Evolutionary conservation across 78 protist genomes (phyloP), one percentile per base, ranked within the genome.

Genomic region (Speleostelium caveatum): DNA sequence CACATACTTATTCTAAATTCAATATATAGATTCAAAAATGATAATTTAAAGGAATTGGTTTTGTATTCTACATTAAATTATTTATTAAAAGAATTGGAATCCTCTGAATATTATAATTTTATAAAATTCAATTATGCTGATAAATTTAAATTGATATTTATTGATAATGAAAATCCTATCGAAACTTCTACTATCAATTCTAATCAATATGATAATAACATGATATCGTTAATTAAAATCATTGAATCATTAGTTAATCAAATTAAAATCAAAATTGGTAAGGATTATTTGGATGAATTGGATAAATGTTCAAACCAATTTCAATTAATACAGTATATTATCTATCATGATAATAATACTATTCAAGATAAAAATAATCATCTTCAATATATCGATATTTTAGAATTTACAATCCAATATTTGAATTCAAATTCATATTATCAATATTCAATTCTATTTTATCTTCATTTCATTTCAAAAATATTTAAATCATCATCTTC

Each of bases 391-490:
- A 30, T 24, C 61, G 35, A 17, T 14, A 33, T 24, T 33, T 69
- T 38, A 26, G 35, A 69, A 26, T 19, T 22, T 26, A 58, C 76
- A 45, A 45, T 56, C 17, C 30, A 69, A n/a, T 69, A 69, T 69
- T 45, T 69, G 45, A 69, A 38, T 69, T 38, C 39, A 28, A 22
- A 69, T 45, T 35, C 39, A 38, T 21, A 69, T 17, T 45, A 69
- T 30, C 53, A 69, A 69, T 49, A 69, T 30, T 42, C 76, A 3
- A 42, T 45, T 30, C 56, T 69, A 42, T 30, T 69, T 16, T 69
- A 69, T 69, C 32, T 69, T 45, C 22, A 45, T 45, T 45, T 10
- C 53, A 45, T 45, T 45, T 6, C 53, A 45, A 45, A 6, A 45
- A 6, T 45, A 45, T 6, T 14, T 10, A 6, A 45, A 45, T 10